phyloP scores from a whole-genome alignment of 2,329 filamentous ascomycete genomes.

The Macrophomina pseudophaseolina region DNA sequence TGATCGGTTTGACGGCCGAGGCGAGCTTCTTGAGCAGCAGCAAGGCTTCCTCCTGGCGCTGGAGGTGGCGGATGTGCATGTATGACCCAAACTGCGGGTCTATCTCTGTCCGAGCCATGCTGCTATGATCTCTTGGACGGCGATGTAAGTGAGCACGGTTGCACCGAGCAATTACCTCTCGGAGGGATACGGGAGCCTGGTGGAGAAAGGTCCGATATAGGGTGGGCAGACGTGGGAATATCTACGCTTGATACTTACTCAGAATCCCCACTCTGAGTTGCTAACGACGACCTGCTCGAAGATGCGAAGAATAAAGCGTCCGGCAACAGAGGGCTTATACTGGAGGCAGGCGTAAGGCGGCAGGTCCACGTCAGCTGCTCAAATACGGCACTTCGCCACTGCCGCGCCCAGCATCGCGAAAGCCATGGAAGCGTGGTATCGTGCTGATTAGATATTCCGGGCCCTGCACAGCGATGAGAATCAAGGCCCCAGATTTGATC shows the following conservation, averaged over 20 bases:
- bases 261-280: not conserved
- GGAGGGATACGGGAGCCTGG: not conserved
- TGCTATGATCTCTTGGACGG: not conserved
- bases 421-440: not conserved
- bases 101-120: conserved; percentile 42
- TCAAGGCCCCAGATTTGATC: conserved; percentile 16
- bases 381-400: conserved; percentile 2
- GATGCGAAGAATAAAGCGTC: too few relatives aligned
- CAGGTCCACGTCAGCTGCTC: conserved; percentile 12
- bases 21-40: conserved; percentile 77
- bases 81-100: conserved; percentile 57
- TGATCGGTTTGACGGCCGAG: conserved; percentile 91
- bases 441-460: not conserved
- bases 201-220: not conserved
- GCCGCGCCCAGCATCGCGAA: conserved; percentile 12
- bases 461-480: not conserved
- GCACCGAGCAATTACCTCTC: conserved; percentile 5
- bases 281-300: not conserved
- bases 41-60: conserved; percentile 52
- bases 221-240: not conserved
- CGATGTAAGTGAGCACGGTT: not conserved
- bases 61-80: conserved; percentile 54
- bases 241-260: not conserved
- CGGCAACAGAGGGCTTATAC: not conserved
- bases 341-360: conserved; percentile 2